Evolutionary conservation across 352 stramenopile genomes (phyloP), one percentile per base, ranked within the genome.

Genomic region (Stephanocyclus meneghinianus): DNA sequence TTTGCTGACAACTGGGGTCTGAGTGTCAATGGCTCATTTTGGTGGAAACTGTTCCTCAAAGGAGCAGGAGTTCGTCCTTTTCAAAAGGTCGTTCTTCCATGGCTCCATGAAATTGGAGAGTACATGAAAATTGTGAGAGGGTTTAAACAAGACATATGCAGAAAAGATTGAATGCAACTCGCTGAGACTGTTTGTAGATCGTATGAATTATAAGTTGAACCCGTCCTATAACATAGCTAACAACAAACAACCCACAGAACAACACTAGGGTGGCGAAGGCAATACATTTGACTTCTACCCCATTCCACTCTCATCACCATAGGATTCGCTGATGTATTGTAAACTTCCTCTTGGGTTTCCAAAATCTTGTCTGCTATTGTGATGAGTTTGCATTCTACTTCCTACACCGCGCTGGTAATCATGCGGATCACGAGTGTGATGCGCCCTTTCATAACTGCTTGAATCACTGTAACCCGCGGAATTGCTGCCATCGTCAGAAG

Each of bases 241-340:
- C 35, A 40, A 0, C 35, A 45, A 21, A 48, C 21, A 60, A 63
- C 9, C 29, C 44, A 45, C 55, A 9, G 1, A 63, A 45, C 9
- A 53, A 16, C 11, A 16, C 45, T 16, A 16, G 45, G 51, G 32
- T 10, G 51, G 9, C 51, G 51, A 60, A 60, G 13, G 45, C 45
- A 53, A 53, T 26, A 0, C 21, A 59, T 35, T 16, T 59, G 26
- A 45, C 21, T 16, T 21, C 11, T 63, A 73, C 29, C 73, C 51
- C 45, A 67, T 71, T 62, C 60, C 61, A 73, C 62, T 73, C 9
- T 73, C 71, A 44, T 73, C 55, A 45, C 44, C 57, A 73, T 73
- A 69, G 11, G 62, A 79, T 37, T 79, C 71, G 30, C 57, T 79
- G 7, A 79, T 70, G 45, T 64, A 61, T 48, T 61, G 71, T 32